Evolutionary conservation across 2,329 filamentous ascomycete species (phyloP), one percentile per base, ranked within the genome.

Genomic region (Tolypocladium endophyticum): DNA sequence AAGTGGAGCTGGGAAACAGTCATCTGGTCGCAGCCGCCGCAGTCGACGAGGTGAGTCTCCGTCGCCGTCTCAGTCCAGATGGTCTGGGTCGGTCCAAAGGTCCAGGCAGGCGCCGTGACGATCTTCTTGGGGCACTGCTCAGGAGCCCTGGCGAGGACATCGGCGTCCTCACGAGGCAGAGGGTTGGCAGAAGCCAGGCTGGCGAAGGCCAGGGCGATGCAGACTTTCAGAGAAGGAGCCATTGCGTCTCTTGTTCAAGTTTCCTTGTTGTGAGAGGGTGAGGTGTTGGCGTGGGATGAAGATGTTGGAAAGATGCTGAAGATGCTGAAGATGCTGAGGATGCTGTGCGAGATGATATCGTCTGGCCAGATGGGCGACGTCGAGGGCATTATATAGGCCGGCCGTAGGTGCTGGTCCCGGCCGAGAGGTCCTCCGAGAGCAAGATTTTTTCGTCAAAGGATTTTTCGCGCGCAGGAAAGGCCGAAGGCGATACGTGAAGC

Each of bases 21-120:
- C 33, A 67, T 45, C 20, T 60, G 47, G 12, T 54, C 59, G 64
- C 71, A 73, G 25, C 39, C 56, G 20, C 62, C 61, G 64, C 71
- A 73, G 61, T 69, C 64, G 33, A 72, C 38, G 30, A 30, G 36
- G 2, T 33, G 25, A 3, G 66, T 68, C 16, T 25, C 9, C 0
- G 71, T 72, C 0, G 57, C 47, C 0, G 71, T 73, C 1, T 58
- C 53, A 1, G 69, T 67, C 60, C 61, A 72, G n/a, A 67, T 25
- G 1, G 71, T 72, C 3, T 12, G 4, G 0, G 63, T 64, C 5
- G 68, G 66, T 2, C 65, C 67, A 5, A 50, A 60, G 35, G 61
- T 66, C 50, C 64, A 64, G 36, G 33, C 3, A 4, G 54, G 55
- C 18, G 58, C 2, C 23, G 60, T 8, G n/a, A 52, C n/a, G 18